These are phyloP conservation scores for Osmozyma mogii DNA, from an alignment of 805 yeast genomes.

Conservation along the genomic window DNA sequence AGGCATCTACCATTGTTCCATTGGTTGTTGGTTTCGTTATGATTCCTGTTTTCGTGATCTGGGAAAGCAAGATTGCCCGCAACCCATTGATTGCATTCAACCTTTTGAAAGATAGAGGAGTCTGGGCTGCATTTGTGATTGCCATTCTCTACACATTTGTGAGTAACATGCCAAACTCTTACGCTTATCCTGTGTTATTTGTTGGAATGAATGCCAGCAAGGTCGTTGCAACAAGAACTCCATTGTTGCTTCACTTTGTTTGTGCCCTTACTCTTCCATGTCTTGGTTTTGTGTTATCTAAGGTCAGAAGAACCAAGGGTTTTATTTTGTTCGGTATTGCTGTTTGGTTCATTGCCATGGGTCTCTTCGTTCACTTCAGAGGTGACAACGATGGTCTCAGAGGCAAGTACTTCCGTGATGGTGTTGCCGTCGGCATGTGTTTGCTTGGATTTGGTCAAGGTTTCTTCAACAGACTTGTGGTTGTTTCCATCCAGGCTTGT, in stretches of 20 bases:
- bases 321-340: slow-evolving; percentile 1
- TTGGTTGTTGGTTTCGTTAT: background rate
- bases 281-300: slow-evolving; percentile 11
- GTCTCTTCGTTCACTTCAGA: background rate
- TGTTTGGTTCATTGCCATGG: background rate
- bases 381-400: background rate
- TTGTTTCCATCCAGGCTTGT: slow-evolving; percentile 12
- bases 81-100: slow-evolving; percentile 11
- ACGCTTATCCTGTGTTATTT: slow-evolving; percentile 11
- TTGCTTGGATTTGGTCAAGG: slow-evolving; percentile 15
- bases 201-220: slow-evolving; percentile 11
- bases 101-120: slow-evolving; percentile 12
- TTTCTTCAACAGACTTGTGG: slow-evolving; percentile 13
- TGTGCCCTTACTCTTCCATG: slow-evolving; percentile 10
- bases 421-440: slow-evolving; percentile 13
- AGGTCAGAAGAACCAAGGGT: slow-evolving; percentile 3
- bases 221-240: slow-evolving; percentile 12
- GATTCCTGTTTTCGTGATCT: slow-evolving; percentile 1
- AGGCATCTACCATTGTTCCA: slow-evolving; percentile 5
- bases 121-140: slow-evolving; percentile 9
- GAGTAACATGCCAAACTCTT: slow-evolving; percentile 8
- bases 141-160: slow-evolving; percentile 10
- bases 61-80: slow-evolving; percentile 11
- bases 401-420: slow-evolving; percentile 4
- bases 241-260: slow-evolving; percentile 10